Conservation (phyloP, 352 stramenopile genomes). For the Globisporangium cylindrosporum region DNA sequence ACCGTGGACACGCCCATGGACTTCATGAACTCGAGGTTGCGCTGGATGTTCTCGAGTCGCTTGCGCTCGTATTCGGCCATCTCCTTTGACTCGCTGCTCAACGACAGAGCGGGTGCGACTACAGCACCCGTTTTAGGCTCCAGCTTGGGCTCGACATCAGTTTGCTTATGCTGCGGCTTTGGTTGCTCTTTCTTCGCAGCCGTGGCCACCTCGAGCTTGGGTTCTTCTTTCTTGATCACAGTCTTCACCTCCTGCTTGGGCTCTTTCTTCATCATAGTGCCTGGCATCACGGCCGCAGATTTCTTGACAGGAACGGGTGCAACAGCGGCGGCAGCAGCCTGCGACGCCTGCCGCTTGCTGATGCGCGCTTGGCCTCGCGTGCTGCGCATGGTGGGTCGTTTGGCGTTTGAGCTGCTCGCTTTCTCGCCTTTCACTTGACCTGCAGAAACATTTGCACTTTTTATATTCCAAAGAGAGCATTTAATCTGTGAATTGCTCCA, state of each 20-base stretch:
- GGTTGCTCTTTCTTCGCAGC: background rate
- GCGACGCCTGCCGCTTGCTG: conserved; percentile 8
- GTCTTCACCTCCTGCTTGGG: conserved; percentile 11
- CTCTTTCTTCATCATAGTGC: conserved; percentile 6
- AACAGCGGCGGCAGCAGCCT: background rate
- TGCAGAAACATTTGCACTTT: background rate
- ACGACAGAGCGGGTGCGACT: background rate
- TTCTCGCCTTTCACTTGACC: conserved; percentile 5
- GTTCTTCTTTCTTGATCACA: conserved; percentile 13
- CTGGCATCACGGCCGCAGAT: background rate
- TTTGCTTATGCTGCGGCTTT: background rate
- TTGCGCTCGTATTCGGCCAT: conserved; percentile 81
- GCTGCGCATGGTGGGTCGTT: conserved; percentile 7
- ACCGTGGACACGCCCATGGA: conserved; percentile 79
- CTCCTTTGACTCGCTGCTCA: conserved; percentile 7
- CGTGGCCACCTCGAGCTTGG: background rate
- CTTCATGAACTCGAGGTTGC: conserved; percentile 82
- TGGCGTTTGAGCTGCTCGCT: background rate
- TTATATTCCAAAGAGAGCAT: background rate
- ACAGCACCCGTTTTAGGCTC: conserved; percentile 10
- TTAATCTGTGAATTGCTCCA: background rate
- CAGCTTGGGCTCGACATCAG: background rate
- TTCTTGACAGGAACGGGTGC: background rate
- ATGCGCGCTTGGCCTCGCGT: conserved; percentile 14
- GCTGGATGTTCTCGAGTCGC: conserved; percentile 79